Conservation (phyloP, 1,284 basidiomycete genomes). For the Papiliotrema terrestris region DNA sequence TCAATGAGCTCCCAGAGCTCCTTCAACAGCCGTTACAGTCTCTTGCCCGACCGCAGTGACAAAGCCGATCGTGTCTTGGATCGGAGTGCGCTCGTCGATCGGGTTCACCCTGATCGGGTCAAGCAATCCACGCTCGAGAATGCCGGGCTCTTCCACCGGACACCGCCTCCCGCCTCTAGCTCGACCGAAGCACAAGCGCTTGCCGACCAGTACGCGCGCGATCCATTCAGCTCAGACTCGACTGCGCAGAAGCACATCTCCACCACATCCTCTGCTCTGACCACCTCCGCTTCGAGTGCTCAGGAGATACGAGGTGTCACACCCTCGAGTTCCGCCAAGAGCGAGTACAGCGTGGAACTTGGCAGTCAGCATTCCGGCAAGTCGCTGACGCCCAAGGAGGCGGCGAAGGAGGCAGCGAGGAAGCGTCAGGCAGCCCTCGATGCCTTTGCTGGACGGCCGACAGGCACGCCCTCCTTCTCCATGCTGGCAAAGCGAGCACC, state of each 20-base stretch:
- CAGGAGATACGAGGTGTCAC: neutral
- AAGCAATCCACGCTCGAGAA: slow-evolving; percentile 1
- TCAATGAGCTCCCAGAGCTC: slow-evolving; percentile 2
- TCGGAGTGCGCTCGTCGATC: neutral
- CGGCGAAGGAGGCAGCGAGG: too few relatives aligned
- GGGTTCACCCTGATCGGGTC: neutral
- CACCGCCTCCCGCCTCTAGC: neutral
- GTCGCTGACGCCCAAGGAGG: too few relatives aligned
- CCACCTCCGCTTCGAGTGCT: neutral
- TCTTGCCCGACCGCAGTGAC: neutral
- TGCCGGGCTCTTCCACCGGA: neutral
- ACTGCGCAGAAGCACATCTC: slow-evolving; percentile 9
- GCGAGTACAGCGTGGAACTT: neutral
- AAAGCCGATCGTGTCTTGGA: neutral
- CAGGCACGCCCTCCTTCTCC: too few relatives aligned
- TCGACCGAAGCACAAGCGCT: slow-evolving; percentile 2
- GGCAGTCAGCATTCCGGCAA: too few relatives aligned
- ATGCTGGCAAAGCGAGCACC: too few relatives aligned
- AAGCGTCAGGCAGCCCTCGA: too few relatives aligned
- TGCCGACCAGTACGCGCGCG: neutral
- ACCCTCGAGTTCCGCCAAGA: neutral
- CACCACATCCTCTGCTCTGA: slow-evolving; percentile 7
- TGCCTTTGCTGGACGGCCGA: too few relatives aligned
- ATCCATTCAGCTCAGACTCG: neutral
- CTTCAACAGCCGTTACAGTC: too few relatives aligned